These are phyloP conservation scores for Candida verbasci DNA, from an alignment of 805 yeast genomes.

Conservation along the genomic window DNA sequence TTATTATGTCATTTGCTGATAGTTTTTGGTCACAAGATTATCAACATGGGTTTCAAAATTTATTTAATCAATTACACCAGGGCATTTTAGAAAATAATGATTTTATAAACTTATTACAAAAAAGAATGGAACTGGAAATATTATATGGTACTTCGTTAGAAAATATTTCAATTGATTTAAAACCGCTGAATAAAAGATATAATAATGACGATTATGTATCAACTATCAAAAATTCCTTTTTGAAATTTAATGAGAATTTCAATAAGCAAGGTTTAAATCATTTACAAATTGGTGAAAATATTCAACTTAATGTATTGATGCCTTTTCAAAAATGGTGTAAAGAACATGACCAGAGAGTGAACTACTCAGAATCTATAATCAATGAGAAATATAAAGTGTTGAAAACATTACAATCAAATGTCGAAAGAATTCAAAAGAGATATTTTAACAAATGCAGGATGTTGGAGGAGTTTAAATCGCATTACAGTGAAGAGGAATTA, in stretches of 20 bases:
- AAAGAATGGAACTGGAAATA: constrained; percentile 70
- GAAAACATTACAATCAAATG: constrained; percentile 40
- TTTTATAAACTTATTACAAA: constrained; percentile 57
- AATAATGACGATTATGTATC: constrained; percentile 56
- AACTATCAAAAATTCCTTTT: constrained; percentile 58
- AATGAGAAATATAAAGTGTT: constrained; percentile 48
- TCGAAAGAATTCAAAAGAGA: constrained; percentile 57
- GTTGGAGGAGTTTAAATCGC: constrained; percentile 59
- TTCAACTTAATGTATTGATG: constrained; percentile 54
- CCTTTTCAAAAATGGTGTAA: constrained; percentile 75
- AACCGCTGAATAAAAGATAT: constrained; percentile 39
- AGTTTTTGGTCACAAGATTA: constrained; percentile 75
- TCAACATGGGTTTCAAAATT: constrained; percentile 45
- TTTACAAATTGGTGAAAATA: constrained; percentile 55
- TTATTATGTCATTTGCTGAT: constrained; percentile 69
- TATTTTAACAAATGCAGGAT: constrained; percentile 76
- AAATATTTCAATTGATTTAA: constrained; percentile 32
- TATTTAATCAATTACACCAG: constrained; percentile 50
- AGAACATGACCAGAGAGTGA: constrained; percentile 66
- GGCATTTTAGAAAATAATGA: constrained; percentile 72
- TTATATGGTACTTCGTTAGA: constrained; percentile 56
- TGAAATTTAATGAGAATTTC: constrained; percentile 53
- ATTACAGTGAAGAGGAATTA: constrained; percentile 42
- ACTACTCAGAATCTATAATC: constrained; percentile 53
- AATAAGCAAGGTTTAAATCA: constrained; percentile 56